phyloP scores from a whole-genome alignment of 2,329 filamentous ascomycete species.

The Apiospora rasikravindrae region DNA sequence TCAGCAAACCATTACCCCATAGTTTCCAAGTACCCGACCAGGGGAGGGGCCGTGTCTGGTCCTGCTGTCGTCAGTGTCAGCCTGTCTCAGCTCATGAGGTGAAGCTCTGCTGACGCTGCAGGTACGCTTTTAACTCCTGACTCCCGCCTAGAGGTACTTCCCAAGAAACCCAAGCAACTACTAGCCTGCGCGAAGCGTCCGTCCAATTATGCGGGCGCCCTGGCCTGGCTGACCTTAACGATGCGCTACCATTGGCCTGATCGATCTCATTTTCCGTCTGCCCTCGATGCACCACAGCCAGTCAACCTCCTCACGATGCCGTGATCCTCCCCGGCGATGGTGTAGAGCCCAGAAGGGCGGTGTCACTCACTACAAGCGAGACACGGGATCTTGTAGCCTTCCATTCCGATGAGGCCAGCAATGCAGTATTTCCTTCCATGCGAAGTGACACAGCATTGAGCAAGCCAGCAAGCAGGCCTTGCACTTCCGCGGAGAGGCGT shows the following conservation, averaged over 20 bases:
- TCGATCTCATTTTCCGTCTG: not conserved
- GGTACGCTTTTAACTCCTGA: not conserved
- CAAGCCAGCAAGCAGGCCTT: not conserved
- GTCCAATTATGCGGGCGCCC: not conserved
- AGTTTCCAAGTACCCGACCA: not conserved
- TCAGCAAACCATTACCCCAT: conserved; percentile 25
- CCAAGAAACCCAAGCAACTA: not conserved
- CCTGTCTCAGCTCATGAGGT: not conserved
- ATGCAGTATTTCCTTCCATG: not conserved
- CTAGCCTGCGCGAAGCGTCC: not conserved
- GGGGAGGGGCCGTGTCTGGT: not conserved
- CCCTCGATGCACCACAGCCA: conserved; percentile 1
- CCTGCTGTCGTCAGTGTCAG: not conserved
- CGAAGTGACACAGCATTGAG: not conserved
- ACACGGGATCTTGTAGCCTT: not conserved
- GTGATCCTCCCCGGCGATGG: not conserved
- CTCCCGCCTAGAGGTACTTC: not conserved
- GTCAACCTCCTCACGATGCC: conserved; percentile 5
- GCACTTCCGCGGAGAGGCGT: not conserved
- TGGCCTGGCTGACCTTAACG: conserved; percentile 6
- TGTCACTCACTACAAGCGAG: not conserved
- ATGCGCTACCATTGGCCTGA: conserved; percentile 7
- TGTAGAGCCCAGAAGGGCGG: conserved; percentile 3
- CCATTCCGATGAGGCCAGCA: not conserved
- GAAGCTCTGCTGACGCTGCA: conserved; percentile 9